phyloP scores from a whole-genome alignment of 2,329 filamentous ascomycete genomes.

The Cadophora gregata region DNA sequence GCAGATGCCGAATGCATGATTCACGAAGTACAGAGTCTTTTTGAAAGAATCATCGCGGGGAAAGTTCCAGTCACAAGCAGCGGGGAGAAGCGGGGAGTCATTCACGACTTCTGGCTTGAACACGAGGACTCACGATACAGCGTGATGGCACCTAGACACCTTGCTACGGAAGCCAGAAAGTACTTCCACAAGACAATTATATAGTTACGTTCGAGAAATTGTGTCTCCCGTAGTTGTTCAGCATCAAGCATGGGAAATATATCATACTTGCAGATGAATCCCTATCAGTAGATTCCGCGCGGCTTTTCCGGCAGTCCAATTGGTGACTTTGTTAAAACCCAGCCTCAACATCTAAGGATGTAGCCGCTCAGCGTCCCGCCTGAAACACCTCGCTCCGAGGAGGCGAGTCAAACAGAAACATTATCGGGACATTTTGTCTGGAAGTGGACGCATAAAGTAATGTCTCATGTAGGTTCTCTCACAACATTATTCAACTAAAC shows the following conservation, averaged over 20 bases:
- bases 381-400: background rate
- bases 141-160: conserved; percentile 45
- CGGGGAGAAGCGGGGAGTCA: conserved; percentile 42
- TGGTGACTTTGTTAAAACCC: background rate
- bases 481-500: background rate
- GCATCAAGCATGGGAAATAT: too few relatives aligned
- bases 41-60: conserved; percentile 44
- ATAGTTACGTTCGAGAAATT: too few relatives aligned
- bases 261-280: too few relatives aligned
- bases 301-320: background rate
- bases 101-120: conserved; percentile 47
- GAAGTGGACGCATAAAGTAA: background rate
- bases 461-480: background rate
- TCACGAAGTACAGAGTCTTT: conserved; percentile 44
- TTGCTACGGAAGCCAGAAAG: conserved; percentile 42
- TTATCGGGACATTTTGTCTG: background rate
- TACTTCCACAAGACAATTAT: conserved; percentile 29
- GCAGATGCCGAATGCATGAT: conserved; percentile 48
- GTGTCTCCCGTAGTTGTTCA: too few relatives aligned
- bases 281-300: background rate
- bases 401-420: background rate
- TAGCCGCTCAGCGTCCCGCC: background rate
- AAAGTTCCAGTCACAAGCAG: conserved; percentile 45
- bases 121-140: conserved; percentile 44
- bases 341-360: background rate